A percentile compares a stretch with the other conserved stretches of the same genome.
Conservation (phyloP, 1,284 basidiomycete genomes). For the Ceratobasidium sp. region DNA sequence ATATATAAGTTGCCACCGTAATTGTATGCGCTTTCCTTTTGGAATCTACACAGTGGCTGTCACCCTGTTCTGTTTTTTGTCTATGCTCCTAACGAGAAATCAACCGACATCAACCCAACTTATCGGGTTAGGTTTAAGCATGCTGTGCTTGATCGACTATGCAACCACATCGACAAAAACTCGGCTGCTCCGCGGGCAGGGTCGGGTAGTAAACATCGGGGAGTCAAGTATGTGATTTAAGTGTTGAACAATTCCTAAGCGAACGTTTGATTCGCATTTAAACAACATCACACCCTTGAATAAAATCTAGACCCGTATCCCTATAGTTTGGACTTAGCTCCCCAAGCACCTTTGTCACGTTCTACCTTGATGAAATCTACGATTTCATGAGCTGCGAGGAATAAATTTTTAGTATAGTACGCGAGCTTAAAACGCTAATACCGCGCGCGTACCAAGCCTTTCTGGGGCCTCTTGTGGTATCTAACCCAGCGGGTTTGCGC, state of each 20-base stretch:
- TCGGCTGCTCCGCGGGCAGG: not conserved
- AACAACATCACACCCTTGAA: constrained; percentile 18
- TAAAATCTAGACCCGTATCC: not conserved
- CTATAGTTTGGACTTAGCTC: constrained; percentile 22
- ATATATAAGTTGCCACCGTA: not conserved
- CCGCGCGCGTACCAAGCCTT: constrained; percentile 49
- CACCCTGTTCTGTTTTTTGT: not conserved
- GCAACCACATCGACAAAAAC: not conserved
- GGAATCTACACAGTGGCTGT: not conserved
- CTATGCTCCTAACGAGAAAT: not conserved
- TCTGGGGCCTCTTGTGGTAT: constrained; percentile 51
- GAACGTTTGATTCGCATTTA: not conserved
- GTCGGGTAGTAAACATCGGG: constrained; percentile 1
- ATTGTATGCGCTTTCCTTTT: constrained; percentile 4
- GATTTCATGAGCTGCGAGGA: constrained; percentile 19
- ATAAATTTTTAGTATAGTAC: not conserved
- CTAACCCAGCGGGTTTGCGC: constrained; percentile 44
- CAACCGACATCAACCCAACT: constrained; percentile 5
- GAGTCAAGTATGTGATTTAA: not conserved
- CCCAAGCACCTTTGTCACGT: not conserved
- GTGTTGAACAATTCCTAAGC: not conserved
- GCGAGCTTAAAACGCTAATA: constrained; percentile 1
- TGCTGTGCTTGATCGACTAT: constrained; percentile 1
- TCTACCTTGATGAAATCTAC: constrained; percentile 13
- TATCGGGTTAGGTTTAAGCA: not conserved